Percentiles rank a stretch among this genome's conserved stretches.
These are phyloP conservation scores for Syzygium aromaticum DNA, from an alignment of 345 rosid species.

Conservation along the genomic window DNA sequence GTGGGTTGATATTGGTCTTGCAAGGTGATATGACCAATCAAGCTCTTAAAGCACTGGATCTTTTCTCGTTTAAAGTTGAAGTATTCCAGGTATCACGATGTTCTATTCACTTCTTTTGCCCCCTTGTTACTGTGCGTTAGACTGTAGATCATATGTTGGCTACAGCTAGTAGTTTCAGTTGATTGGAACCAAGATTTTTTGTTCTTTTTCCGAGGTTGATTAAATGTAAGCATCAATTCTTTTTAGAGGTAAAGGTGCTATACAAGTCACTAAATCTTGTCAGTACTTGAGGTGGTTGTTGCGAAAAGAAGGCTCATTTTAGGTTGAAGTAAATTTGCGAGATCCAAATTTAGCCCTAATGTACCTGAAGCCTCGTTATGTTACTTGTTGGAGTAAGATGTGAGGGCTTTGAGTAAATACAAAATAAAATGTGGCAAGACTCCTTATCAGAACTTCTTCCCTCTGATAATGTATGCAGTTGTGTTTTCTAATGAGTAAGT, in stretches of 20 bases:
- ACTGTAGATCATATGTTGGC: not conserved
- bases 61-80: slow-evolving; percentile 76
- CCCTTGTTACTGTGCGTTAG: not conserved
- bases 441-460: not conserved
- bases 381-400: not conserved
- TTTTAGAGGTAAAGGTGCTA: not conserved
- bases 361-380: not conserved
- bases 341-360: not conserved
- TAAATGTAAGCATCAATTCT: not conserved
- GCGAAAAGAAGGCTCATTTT: not conserved
- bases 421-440: not conserved
- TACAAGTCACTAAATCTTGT: not conserved
- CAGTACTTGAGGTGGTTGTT: not conserved
- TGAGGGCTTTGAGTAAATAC: not conserved
- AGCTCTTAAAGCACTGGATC: slow-evolving; percentile 67
- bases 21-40: slow-evolving; percentile 67
- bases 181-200: not conserved
- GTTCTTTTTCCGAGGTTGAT: not conserved
- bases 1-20: slow-evolving; percentile 61
- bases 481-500: not conserved
- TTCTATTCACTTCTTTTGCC: not conserved
- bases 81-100: slow-evolving; percentile 54
- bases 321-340: not conserved
- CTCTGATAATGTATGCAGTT: not conserved
- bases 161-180: not conserved